Percentiles rank a stretch among this genome's conserved stretches.
Conservation (phyloP, 352 stramenopile genomes). For the Vaucheria bursata region DNA sequence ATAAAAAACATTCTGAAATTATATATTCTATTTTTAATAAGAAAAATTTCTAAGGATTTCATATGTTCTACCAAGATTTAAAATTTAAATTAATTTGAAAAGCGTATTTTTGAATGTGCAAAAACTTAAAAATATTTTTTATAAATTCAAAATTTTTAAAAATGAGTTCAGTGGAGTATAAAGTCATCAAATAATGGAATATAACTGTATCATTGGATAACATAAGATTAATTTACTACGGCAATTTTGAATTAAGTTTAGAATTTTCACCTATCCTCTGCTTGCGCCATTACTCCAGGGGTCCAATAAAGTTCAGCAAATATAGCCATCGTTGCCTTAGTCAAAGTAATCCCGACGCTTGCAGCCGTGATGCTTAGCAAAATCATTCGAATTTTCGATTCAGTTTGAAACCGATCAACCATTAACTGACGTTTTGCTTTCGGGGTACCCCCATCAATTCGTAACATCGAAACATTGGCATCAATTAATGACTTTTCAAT, state of each 20-base stretch:
- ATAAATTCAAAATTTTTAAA: not conserved
- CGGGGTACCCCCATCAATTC: slow-evolving; percentile 67
- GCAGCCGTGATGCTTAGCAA: slow-evolving; percentile 72
- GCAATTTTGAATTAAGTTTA: not conserved
- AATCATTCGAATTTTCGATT: slow-evolving; percentile 55
- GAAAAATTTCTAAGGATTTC: too few relatives aligned
- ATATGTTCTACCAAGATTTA: too few relatives aligned
- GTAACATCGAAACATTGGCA: slow-evolving; percentile 50
- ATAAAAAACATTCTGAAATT: too few relatives aligned
- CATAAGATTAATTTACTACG: not conserved
- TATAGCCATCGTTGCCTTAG: slow-evolving; percentile 63
- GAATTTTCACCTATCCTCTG: slow-evolving; percentile 60
- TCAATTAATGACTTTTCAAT: slow-evolving; percentile 45
- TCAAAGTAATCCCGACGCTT: slow-evolving; percentile 70
- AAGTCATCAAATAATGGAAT: not conserved
- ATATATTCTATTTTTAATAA: too few relatives aligned
- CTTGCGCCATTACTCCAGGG: slow-evolving; percentile 70
- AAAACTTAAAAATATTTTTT: not conserved
- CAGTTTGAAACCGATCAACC: slow-evolving; percentile 64
- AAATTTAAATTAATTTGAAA: too few relatives aligned
- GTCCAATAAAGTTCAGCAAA: slow-evolving; percentile 82
- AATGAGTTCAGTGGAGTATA: not conserved
- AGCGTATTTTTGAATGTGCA: too few relatives aligned
- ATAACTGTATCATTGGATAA: not conserved
- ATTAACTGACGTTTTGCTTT: slow-evolving; percentile 58